Conservation (phyloP, 2,329 filamentous ascomycete species). For the Talaromyces sp. region DNA sequence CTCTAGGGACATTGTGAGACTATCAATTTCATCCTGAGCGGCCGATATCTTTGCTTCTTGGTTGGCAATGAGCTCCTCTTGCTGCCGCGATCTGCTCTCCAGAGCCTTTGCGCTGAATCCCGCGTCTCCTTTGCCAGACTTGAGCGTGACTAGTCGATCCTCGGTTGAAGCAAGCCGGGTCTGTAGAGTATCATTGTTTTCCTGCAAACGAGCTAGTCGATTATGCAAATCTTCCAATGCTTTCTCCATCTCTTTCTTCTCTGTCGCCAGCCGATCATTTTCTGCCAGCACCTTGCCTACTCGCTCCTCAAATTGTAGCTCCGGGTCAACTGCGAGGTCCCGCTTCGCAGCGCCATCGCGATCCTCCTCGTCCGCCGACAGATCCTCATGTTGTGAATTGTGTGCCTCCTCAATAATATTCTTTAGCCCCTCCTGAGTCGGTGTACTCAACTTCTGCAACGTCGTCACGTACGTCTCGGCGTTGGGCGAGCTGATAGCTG, state of each 20-base stretch:
- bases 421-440: constrained; percentile 46
- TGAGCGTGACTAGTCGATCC: constrained; percentile 53
- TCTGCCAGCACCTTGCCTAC: constrained; percentile 49
- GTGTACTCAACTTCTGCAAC: constrained; percentile 42
- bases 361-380: constrained; percentile 37
- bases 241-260: constrained; percentile 50
- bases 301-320: constrained; percentile 48
- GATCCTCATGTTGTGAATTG: constrained; percentile 37
- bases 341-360: constrained; percentile 33
- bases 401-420: constrained; percentile 48
- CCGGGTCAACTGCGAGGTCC: constrained; percentile 40
- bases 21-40: constrained; percentile 43
- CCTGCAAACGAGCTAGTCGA: constrained; percentile 55
- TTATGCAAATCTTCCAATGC: constrained; percentile 55
- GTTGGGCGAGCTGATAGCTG: constrained; percentile 59
- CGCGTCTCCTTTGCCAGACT: constrained; percentile 46
- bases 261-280: constrained; percentile 57
- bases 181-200: constrained; percentile 48
- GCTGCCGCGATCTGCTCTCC: constrained; percentile 55
- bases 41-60: constrained; percentile 65
- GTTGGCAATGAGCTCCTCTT: constrained; percentile 67
- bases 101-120: constrained; percentile 46
- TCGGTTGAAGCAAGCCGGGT: constrained; percentile 45
- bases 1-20: constrained; percentile 44
- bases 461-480: constrained; percentile 53